Evolutionary conservation across 2,329 filamentous ascomycete genomes (phyloP).

Genomic region (Cladophialophora bantiana): DNA sequence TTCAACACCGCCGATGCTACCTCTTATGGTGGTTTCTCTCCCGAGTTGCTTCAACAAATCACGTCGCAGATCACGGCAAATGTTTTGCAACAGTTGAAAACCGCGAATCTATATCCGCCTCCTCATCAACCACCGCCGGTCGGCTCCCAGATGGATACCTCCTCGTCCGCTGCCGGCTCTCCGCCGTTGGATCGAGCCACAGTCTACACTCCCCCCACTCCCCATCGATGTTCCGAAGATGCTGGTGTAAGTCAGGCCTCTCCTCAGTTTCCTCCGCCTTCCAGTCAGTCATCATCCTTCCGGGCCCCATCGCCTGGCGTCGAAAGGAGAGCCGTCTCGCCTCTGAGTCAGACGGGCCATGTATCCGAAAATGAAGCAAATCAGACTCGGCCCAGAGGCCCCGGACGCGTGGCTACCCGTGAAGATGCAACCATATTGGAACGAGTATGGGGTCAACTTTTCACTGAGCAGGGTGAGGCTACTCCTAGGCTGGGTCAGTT

Average conservation of each 20-base stretch:
- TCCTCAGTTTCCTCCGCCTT: conserved; percentile 32
- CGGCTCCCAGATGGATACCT: conserved; percentile 31
- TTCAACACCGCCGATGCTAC: conserved; percentile 58
- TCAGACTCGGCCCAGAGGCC: conserved; percentile 43
- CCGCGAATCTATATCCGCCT: conserved; percentile 48
- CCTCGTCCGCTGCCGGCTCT: conserved; percentile 51
- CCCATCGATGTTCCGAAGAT: conserved; percentile 45
- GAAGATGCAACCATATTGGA: conserved; percentile 68
- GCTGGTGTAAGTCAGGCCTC: conserved; percentile 24
- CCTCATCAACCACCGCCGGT: conserved; percentile 44
- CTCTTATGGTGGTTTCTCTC: conserved; percentile 59
- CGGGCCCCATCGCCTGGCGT: conserved; percentile 36
- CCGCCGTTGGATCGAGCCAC: conserved; percentile 51
- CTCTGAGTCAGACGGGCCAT: conserved; percentile 48
- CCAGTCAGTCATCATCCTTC: conserved; percentile 37
- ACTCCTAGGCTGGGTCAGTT: conserved; percentile 74
- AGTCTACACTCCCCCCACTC: conserved; percentile 64
- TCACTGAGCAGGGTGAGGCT: conserved; percentile 70
- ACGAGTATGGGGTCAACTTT: conserved; percentile 77
- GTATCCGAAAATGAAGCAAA: conserved; percentile 43
- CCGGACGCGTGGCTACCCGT: conserved; percentile 49
- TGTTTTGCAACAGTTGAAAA: conserved; percentile 65
- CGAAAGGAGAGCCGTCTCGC: conserved; percentile 45
- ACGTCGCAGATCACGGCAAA: conserved; percentile 62
- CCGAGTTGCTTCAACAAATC: conserved; percentile 67